Base-by-base conservation (phyloP, 306 rosid genomes). In the Acacia melanoxylon region DNA sequence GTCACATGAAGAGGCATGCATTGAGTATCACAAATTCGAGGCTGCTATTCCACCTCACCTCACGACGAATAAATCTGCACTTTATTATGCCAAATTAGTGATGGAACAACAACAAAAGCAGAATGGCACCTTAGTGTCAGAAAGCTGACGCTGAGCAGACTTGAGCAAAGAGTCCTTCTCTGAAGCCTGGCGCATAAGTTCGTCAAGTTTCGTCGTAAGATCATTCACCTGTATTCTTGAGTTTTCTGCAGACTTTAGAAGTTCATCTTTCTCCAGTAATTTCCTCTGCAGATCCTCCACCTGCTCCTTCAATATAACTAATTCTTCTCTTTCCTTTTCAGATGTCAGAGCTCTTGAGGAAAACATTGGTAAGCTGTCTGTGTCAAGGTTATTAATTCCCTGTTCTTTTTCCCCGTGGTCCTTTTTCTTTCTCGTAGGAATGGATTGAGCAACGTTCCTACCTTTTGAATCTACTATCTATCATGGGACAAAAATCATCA, bases 301-400 rank as follows among this genome's bases (percentile, higher is more conserved):
- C 83, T 93, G 97, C 58, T 86, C 94, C 91, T 86, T 91, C 80
- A 96, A 79, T 33, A 75, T 77, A 61, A 79, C 82, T 68, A 93
- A 78, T 76, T 93, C 99, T 83, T 92, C 97, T 24, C 78, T 80
- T 58, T 95, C 97, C 86, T 88, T 90, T 40, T 93, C 99, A 5
- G 85, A 83, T 58, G 83, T 73, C 77, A 74, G 83, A 87, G 88
- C 80, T 84, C 88, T 93, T 3, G 97, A 87, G 41, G 96, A 87
- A 83, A 89, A 81, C 72, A 83, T 74, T 9, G 93, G 82, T 84
- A 90, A 87, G 80, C 75, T 83, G 63, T 93, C 92, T 22, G 83
- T 82, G 72, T 93, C 97, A 6, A 80, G 27, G 72, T 85, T 79
- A 74, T 58, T 78, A 76, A 84, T 56, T 24, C 90, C 84, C 40